Evolutionary conservation across 2,329 filamentous ascomycete species (phyloP).

Genomic region (Aspergillus ruber): DNA sequence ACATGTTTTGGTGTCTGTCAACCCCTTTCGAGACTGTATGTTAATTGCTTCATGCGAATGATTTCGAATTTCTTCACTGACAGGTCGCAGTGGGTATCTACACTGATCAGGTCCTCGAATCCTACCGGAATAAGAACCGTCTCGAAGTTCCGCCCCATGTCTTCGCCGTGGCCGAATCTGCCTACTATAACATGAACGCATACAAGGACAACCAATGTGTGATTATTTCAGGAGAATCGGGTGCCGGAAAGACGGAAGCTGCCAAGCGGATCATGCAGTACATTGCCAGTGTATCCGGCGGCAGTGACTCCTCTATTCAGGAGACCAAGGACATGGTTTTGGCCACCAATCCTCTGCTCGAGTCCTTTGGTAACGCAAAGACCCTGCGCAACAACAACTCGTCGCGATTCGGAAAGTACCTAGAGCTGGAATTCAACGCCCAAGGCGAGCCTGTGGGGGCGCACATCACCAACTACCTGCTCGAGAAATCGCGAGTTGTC

Average conservation of each 20-base stretch:
- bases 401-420: conserved; percentile 94
- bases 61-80: not conserved
- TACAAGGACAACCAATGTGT: conserved; percentile 99
- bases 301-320: conserved; percentile 77
- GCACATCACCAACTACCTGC: conserved; percentile 95
- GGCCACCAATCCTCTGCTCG: conserved; percentile 91
- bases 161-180: conserved; percentile 90
- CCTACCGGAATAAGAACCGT: conserved; percentile 94
- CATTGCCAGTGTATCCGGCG: conserved; percentile 92
- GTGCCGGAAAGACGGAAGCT: conserved; percentile 96
- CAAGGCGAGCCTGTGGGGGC: conserved; percentile 90
- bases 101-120: conserved; percentile 85
- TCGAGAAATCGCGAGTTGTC: conserved; percentile 92
- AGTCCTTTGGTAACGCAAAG: conserved; percentile 98
- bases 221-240: conserved; percentile 97
- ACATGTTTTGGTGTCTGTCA: conserved; percentile 98
- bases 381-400: conserved; percentile 98
- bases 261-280: conserved; percentile 99
- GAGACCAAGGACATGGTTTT: conserved; percentile 99
- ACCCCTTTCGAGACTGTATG: conserved; percentile 81
- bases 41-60: conserved; percentile 4
- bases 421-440: conserved; percentile 92
- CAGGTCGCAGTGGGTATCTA: conserved; percentile 72
- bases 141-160: conserved; percentile 91
- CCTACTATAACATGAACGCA: conserved; percentile 99